Evolutionary conservation across 306 rosid species (phyloP).

Genomic region (Elaeagnus macrophylla): DNA sequence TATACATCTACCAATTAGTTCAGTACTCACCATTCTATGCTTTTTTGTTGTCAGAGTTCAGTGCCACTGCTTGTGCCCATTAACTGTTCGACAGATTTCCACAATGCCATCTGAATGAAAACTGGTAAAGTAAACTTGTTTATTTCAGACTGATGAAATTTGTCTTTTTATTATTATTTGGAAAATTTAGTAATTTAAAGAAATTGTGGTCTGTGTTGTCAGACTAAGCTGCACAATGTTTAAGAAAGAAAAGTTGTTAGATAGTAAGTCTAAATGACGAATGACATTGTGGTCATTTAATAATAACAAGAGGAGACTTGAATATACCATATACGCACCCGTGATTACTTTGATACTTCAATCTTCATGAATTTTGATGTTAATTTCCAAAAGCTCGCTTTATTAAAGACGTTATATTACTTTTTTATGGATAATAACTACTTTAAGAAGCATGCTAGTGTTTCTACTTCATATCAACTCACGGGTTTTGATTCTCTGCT

Average conservation of each 20-base stretch:
- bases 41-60: not conserved
- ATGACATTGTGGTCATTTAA: no score
- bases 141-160: not conserved
- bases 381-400: no score
- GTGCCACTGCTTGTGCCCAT: slow-evolving; percentile 11
- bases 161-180: not conserved
- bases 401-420: no score
- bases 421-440: no score
- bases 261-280: no score
- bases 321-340: no score
- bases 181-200: not conserved
- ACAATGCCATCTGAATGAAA: not conserved
- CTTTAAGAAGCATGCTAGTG: not conserved
- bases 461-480: slow-evolving; percentile 35
- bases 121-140: not conserved
- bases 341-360: no score
- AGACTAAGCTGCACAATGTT: no score
- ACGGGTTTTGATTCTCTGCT: slow-evolving; percentile 62
- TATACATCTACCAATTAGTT: not conserved
- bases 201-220: no score
- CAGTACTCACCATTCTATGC: slow-evolving; percentile 8
- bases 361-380: no score
- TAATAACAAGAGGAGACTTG: no score
- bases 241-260: no score
- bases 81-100: not conserved